These are phyloP conservation scores for Aspergillus tamarii DNA, from an alignment of 2,329 filamentous ascomycete genomes.

Conservation along the genomic window DNA sequence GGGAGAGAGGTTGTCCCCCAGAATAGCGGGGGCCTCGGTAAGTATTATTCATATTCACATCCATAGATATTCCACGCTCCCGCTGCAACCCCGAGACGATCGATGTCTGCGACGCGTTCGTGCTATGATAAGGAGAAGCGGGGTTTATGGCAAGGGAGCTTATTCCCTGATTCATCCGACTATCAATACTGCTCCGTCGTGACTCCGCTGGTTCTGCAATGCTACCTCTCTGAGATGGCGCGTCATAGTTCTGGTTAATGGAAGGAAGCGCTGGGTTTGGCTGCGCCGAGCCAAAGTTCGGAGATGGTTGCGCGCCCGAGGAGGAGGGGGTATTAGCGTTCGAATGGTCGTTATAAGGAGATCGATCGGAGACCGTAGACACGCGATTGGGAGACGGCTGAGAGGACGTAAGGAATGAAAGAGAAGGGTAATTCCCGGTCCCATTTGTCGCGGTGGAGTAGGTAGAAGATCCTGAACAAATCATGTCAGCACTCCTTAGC, in stretches of 20 bases:
- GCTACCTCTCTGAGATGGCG: conserved; percentile 48
- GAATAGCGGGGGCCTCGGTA: conserved; percentile 48
- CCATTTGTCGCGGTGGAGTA: conserved; percentile 53
- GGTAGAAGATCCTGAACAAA: conserved; percentile 47
- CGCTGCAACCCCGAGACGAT: conserved; percentile 48
- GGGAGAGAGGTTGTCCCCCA: conserved; percentile 44
- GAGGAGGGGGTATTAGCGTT: conserved; percentile 38
- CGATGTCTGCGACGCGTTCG: conserved; percentile 50
- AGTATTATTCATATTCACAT: conserved; percentile 38
- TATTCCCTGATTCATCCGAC: conserved; percentile 54
- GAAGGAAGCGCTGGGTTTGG: conserved; percentile 55
- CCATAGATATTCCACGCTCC: conserved; percentile 46
- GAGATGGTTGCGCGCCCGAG: conserved; percentile 42
- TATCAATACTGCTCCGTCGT: conserved; percentile 54
- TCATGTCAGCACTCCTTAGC: conserved; percentile 27
- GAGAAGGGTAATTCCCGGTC: conserved; percentile 47
- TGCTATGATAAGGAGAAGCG: conserved; percentile 52
- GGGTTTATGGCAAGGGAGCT: conserved; percentile 51
- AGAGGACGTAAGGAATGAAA: conserved; percentile 48
- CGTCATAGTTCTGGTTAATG: conserved; percentile 62
- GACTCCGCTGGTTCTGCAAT: conserved; percentile 49
- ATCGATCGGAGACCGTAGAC: conserved; percentile 44
- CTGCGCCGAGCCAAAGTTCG: conserved; percentile 42
- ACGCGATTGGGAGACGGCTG: conserved; percentile 50
- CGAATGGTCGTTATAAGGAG: conserved; percentile 47